These are phyloP conservation scores for Nitzschia sp. DNA, from an alignment of 108 stramenopile species.

Conservation along the genomic window DNA sequence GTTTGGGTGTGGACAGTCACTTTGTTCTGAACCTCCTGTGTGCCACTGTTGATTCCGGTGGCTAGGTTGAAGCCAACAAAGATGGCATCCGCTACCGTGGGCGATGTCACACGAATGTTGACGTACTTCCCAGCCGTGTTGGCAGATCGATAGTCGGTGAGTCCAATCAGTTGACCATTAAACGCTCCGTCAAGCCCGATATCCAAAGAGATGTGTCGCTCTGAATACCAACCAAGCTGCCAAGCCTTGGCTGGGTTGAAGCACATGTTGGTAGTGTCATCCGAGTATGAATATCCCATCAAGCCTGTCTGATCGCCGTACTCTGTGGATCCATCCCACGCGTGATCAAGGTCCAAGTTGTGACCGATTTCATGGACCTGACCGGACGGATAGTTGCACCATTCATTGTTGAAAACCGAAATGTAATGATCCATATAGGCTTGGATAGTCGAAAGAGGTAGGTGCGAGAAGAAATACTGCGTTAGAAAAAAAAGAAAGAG, in stretches of 20 bases:
- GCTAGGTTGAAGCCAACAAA: slow-evolving; percentile 45
- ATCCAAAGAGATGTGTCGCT: neutral
- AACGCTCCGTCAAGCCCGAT: neutral
- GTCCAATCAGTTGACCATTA: neutral
- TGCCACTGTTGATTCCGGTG: slow-evolving; percentile 35
- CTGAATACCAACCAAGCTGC: slow-evolving; percentile 53
- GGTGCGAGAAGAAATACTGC: neutral
- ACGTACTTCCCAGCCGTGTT: slow-evolving; percentile 3
- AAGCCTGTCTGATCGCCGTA: slow-evolving; percentile 64
- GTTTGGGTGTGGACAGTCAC: slow-evolving; percentile 22
- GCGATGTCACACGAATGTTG: neutral
- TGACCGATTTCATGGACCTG: slow-evolving; percentile 70
- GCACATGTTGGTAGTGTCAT: slow-evolving; percentile 51
- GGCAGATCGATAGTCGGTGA: slow-evolving; percentile 11
- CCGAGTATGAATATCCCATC: slow-evolving; percentile 48
- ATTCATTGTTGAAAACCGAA: slow-evolving; percentile 48
- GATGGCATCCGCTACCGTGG: neutral
- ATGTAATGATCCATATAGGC: slow-evolving; percentile 41
- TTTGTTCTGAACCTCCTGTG: slow-evolving; percentile 32
- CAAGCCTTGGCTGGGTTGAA: slow-evolving; percentile 60
- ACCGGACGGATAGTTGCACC: slow-evolving; percentile 40
- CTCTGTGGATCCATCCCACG: slow-evolving; percentile 39
- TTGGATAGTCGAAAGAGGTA: neutral
- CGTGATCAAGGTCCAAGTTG: slow-evolving; percentile 59
- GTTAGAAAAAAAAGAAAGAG: neutral